phyloP scores from a whole-genome alignment of 345 rosid species.

The Hevea brasiliensis region DNA sequence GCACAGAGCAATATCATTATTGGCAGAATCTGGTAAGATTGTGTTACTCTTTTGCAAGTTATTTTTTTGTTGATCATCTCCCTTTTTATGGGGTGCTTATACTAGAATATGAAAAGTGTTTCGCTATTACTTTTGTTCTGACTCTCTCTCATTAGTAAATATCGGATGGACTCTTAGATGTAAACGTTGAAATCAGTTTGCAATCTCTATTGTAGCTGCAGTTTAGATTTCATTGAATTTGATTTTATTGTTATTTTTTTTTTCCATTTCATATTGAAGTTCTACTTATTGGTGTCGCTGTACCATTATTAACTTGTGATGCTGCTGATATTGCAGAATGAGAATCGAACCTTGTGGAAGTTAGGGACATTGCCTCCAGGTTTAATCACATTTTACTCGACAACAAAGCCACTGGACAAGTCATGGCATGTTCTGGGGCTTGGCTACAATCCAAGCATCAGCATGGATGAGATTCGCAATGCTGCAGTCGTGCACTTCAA shows the following conservation, averaged over 20 bases:
- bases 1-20: constrained; percentile 97
- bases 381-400: constrained; percentile 88
- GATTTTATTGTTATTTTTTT: not conserved
- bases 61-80: not conserved
- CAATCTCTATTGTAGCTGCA: not conserved
- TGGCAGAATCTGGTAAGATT: constrained; percentile 90
- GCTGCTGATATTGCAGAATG: constrained; percentile 61
- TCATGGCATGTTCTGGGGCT: constrained; percentile 97
- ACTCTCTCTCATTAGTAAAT: not conserved
- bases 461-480: constrained; percentile 83
- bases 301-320: not conserved
- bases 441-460: constrained; percentile 91
- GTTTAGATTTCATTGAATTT: not conserved
- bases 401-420: constrained; percentile 90
- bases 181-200: not conserved
- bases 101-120: not conserved
- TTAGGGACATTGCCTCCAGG: constrained; percentile 93
- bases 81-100: not conserved
- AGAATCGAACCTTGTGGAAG: constrained; percentile 91
- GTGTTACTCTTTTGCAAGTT: not conserved
- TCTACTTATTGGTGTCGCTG: not conserved
- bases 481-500: constrained; percentile 97
- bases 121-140: not conserved
- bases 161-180: not conserved
- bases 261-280: not conserved